Conservation (phyloP, 805 yeast genomes). For the Isabelozyma pseudorhagii region DNA sequence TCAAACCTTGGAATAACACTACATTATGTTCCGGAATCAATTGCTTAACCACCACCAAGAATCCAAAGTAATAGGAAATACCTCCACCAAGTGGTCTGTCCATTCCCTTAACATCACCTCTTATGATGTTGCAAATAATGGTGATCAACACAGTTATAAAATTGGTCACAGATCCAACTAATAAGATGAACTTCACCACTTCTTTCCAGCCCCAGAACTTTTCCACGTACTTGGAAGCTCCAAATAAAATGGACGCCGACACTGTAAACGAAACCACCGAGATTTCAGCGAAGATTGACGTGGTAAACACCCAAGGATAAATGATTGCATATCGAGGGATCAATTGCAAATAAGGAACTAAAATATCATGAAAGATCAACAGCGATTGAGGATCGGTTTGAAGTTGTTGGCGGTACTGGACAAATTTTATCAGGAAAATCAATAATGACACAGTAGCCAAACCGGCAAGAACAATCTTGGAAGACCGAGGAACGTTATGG, state of each 20-base stretch:
- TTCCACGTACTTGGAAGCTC: slow-evolving; percentile 46
- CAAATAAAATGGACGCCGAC: slow-evolving; percentile 32
- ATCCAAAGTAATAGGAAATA: slow-evolving; percentile 49
- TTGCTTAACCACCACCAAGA: slow-evolving; percentile 55
- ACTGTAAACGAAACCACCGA: slow-evolving; percentile 43
- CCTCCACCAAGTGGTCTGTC: slow-evolving; percentile 52
- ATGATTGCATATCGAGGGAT: slow-evolving; percentile 54
- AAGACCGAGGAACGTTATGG: slow-evolving; percentile 42
- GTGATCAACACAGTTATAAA: slow-evolving; percentile 45
- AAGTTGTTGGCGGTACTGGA: slow-evolving; percentile 18
- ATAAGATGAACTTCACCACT: slow-evolving; percentile 46
- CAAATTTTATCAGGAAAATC: slow-evolving; percentile 41
- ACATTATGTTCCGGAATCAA: slow-evolving; percentile 57
- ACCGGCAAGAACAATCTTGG: slow-evolving; percentile 41
- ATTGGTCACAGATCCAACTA: slow-evolving; percentile 59
- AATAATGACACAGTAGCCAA: slow-evolving; percentile 38
- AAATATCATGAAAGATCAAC: slow-evolving; percentile 34
- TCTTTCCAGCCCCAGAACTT: slow-evolving; percentile 50
- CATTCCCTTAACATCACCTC: slow-evolving; percentile 35
- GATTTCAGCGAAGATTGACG: slow-evolving; percentile 65
- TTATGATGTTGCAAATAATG: slow-evolving; percentile 31
- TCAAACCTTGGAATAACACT: slow-evolving; percentile 42
- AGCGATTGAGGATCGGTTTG: slow-evolving; percentile 6
- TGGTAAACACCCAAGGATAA: slow-evolving; percentile 63
- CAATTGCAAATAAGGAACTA: slow-evolving; percentile 59